Evolutionary conservation across 495 filamentous ascomycete species (phyloP).

Genomic region (Neurospora sp.): DNA sequence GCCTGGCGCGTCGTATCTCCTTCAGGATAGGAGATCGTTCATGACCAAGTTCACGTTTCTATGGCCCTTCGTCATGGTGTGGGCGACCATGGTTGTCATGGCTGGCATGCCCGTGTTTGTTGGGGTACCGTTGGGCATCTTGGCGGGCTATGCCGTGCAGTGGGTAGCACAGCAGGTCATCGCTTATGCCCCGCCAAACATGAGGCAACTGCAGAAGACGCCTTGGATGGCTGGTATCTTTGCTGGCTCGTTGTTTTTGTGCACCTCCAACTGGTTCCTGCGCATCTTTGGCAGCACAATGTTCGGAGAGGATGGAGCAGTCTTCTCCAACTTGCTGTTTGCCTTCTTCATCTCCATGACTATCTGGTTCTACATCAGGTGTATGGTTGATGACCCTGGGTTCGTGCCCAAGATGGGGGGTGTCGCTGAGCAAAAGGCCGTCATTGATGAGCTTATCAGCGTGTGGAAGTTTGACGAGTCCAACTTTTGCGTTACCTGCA

Average conservation of each 20-base stretch:
- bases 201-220: slow-evolving; percentile 79
- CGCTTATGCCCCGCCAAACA: slow-evolving; percentile 71
- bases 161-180: slow-evolving; percentile 68
- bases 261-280: slow-evolving; percentile 64
- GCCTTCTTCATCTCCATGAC: slow-evolving; percentile 51
- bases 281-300: slow-evolving; percentile 58
- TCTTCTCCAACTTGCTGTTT: slow-evolving; percentile 68
- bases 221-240: slow-evolving; percentile 92
- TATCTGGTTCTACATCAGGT: slow-evolving; percentile 73
- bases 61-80: slow-evolving; percentile 71
- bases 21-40: slow-evolving; percentile 64
- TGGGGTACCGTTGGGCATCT: slow-evolving; percentile 58
- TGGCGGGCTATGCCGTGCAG: slow-evolving; percentile 62
- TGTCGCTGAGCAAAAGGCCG: slow-evolving; percentile 74
- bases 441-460: slow-evolving; percentile 73
- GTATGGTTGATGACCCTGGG: slow-evolving; percentile 83
- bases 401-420: slow-evolving; percentile 90
- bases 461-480: slow-evolving; percentile 85
- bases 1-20: slow-evolving; percentile 41
- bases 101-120: slow-evolving; percentile 64
- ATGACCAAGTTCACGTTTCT: slow-evolving; percentile 85
- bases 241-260: slow-evolving; percentile 75
- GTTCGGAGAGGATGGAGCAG: slow-evolving; percentile 34
- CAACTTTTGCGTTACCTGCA: slow-evolving; percentile 88
- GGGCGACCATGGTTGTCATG: slow-evolving; percentile 57